Conservation (phyloP, 257 asterid species). For the Euphrasia confusa region DNA sequence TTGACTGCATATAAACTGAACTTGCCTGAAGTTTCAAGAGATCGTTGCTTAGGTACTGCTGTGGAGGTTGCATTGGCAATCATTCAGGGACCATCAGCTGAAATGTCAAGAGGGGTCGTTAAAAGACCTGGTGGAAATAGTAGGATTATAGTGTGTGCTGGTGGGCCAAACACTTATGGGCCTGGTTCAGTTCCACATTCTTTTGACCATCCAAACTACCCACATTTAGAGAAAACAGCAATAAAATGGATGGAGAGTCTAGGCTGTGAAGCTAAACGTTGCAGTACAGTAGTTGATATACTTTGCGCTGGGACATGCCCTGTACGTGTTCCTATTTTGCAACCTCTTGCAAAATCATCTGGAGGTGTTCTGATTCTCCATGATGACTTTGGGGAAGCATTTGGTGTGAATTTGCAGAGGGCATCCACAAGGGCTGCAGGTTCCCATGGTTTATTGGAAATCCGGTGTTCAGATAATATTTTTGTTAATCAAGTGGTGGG, state of each 20-base stretch:
- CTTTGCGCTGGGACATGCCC: slow-evolving; percentile 98
- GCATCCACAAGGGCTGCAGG: slow-evolving; percentile 90
- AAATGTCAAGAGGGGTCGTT: slow-evolving; percentile 77
- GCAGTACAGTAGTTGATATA: slow-evolving; percentile 67
- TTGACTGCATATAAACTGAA: slow-evolving; percentile 63
- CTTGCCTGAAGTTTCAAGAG: slow-evolving; percentile 78
- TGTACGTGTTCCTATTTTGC: slow-evolving; percentile 70
- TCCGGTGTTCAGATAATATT: slow-evolving; percentile 84
- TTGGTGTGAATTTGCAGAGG: slow-evolving; percentile 95
- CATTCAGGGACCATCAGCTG: slow-evolving; percentile 87
- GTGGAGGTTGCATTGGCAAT: slow-evolving; percentile 88
- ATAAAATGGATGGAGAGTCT: slow-evolving; percentile 78
- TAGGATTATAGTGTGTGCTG: slow-evolving; percentile 87
- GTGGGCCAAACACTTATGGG: slow-evolving; percentile 87
- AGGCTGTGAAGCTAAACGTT: slow-evolving; percentile 66
- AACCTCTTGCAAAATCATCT: slow-evolving; percentile 80
- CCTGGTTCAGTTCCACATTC: slow-evolving; percentile 93
- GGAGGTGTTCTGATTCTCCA: slow-evolving; percentile 87
- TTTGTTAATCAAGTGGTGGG: slow-evolving; percentile 83
- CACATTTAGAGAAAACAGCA: slow-evolving; percentile 74
- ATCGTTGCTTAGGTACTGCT: slow-evolving; percentile 90
- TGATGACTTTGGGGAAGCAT: slow-evolving; percentile 97
- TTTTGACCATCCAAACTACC: slow-evolving; percentile 73
- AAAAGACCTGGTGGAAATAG: slow-evolving; percentile 88
- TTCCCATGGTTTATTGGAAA: slow-evolving; percentile 81